Base-by-base conservation (phyloP, 2,329 filamentous ascomycete genomes). In the Xylaria sp. region DNA sequence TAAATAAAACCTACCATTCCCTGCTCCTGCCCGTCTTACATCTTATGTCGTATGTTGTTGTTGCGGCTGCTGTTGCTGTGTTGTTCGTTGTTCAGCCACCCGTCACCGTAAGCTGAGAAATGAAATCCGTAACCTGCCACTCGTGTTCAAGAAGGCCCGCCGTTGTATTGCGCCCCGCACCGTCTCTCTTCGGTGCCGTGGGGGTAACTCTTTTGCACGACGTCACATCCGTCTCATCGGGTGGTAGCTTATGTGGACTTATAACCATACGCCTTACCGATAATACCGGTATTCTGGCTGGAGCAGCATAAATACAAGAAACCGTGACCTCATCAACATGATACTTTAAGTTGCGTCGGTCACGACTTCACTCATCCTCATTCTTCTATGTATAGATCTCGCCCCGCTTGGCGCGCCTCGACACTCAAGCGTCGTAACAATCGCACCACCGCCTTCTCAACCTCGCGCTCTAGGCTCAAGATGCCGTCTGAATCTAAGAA, bases 401-500 rank as follows among this genome's bases (percentile, higher is more conserved):
- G 69, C 50, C 65, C 61, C 18, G 25, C 62, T 41, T 65, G 69
- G 37, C 66, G 69, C 65, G 51, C 59, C 5, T 67, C 67, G 46
- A 59, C 59, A 46, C 55, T 23, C 23, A 68, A 62, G 61, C 67
- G 55, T 28, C 61, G 32, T 60, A 66, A 66, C 52, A 70, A 56
- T 59, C 60, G 48, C 60, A 41, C 55, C 34, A 34, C 55, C 34
- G 28, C 62, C 28, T 70, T 73, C 48, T 73, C 73, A 57, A 73
- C 68, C 8, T 63, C 55, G 23, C 34, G 13, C 15, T 12, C 28
- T 25, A 4, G 8, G 13, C 37, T 28, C 28, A 76, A 66, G 37
- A 78, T 79, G 78, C n/a, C 74, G 78, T 28, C 74, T 48, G 81
- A 74, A 60, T 66, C 73, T 60, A 78, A 81, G 68, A 78, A 81